Base-by-base conservation (phyloP, 1,284 basidiomycete species). In the Ustilago esculenta region DNA sequence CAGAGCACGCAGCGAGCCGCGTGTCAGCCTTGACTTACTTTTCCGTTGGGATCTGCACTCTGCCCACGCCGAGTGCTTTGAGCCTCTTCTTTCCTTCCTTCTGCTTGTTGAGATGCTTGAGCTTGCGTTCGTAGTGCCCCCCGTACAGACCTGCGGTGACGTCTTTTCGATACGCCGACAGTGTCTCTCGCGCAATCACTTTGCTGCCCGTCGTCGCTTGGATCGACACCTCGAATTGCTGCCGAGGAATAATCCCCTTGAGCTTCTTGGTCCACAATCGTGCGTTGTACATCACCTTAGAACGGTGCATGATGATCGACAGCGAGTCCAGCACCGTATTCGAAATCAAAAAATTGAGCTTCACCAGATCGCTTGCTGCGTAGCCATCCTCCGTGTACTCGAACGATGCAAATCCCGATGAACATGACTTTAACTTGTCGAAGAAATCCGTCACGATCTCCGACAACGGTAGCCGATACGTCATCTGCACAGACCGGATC, bases 101-200 rank as follows among this genome's bases (percentile, higher is more conserved):
- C 52, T 81, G 77, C 52, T 80, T 77, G 46, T 73, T 65, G 29
- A 80, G 64, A 32, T 75, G 71, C 58, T 77, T 75, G 41, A 77
- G 55, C 53, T 80, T 80, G 21, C 74, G 51, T 29, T 76, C 69
- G 41, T 57, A 74, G 84, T 68, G 66, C 87, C 92, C 92, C 81
- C 93, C 93, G 76, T 96, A 96, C 37, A 97, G 83, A 0, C 94
- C 94, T 14, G 93, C 93, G 0, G 94, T 96, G 21, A 98, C 95
- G 75, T 98, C 95, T 55, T 95, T 72, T 5, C 71, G 30, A 39
- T 73, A 79, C 25, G 76, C 73, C 21, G 60, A 69, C 55, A 72
- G 75, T 72, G 84, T 94, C 82, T 96, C 94, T 44, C 94, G 87
- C 4, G 95, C 92, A 45, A 98, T 87, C 51, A 97, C 87, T 72